These are phyloP conservation scores for Saccharomycopsis javanensis DNA, from an alignment of 805 yeast genomes.

Conservation along the genomic window DNA sequence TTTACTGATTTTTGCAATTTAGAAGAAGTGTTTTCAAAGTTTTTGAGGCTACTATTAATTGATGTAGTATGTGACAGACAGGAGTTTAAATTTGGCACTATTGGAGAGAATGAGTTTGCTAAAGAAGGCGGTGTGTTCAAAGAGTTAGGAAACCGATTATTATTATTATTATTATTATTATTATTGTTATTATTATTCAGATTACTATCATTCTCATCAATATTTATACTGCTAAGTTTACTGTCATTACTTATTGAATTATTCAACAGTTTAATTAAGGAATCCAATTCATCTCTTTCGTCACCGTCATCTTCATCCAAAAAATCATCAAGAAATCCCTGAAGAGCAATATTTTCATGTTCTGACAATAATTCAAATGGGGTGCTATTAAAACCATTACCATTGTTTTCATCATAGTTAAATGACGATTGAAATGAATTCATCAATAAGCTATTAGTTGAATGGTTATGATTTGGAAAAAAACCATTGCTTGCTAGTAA, in stretches of 20 bases:
- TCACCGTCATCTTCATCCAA: slow-evolving; percentile 12
- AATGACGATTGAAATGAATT: background rate
- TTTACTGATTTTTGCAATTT: background rate
- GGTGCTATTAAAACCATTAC: background rate
- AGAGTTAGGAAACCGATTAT: background rate
- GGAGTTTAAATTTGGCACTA: background rate
- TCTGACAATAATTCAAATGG: slow-evolving; percentile 11
- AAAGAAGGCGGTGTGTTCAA: background rate
- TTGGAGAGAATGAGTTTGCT: background rate
- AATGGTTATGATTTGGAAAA: background rate
- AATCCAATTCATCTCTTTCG: slow-evolving; percentile 6
- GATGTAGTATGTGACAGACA: background rate
- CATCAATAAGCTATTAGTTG: background rate
- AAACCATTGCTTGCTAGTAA: background rate
- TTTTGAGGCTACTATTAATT: background rate
- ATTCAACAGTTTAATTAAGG: slow-evolving; percentile 3
- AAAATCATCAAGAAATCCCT: slow-evolving; percentile 18
- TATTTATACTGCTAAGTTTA: background rate
- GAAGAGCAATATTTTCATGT: slow-evolving; percentile 16
- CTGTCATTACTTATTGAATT: background rate
- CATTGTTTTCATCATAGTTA: background rate
- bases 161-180: background rate
- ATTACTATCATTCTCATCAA: background rate
- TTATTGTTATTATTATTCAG: background rate
- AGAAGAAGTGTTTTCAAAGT: background rate